Evolutionary conservation across 164 flowering plant genomes (phyloP).

Genomic region (Aristolochia californica): DNA sequence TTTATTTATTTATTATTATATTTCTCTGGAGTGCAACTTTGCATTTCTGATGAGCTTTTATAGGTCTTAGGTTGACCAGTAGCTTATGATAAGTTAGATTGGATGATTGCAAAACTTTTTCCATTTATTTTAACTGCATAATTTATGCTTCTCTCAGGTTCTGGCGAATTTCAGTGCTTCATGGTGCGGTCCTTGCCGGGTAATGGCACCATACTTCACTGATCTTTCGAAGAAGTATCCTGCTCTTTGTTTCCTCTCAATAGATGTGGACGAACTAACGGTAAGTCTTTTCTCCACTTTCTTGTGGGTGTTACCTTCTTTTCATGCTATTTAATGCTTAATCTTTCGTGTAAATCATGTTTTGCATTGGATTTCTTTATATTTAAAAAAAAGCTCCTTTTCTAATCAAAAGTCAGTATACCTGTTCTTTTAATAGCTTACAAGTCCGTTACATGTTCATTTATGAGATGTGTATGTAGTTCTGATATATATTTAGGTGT

Average conservation of each 20-base stretch:
- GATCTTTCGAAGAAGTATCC: constrained; percentile 72
- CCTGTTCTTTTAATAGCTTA: too few relatives aligned
- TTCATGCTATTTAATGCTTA: neutral
- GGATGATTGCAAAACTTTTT: neutral
- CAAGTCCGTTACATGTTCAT: too few relatives aligned
- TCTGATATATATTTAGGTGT: too few relatives aligned
- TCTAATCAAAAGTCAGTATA: neutral
- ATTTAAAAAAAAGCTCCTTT: neutral
- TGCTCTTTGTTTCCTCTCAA: constrained; percentile 49
- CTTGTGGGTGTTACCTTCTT: neutral
- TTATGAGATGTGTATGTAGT: too few relatives aligned
- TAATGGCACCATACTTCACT: constrained; percentile 55
- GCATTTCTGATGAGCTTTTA: neutral
- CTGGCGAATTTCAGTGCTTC: constrained; percentile 88
- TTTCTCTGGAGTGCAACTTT: neutral
- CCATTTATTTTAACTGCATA: neutral
- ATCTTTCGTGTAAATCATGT: neutral
- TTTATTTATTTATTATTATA: neutral
- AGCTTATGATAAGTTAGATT: neutral
- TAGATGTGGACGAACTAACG: constrained; percentile 84
- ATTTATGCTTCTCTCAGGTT: constrained; percentile 36
- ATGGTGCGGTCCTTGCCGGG: constrained; percentile 97
- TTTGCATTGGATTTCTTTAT: neutral
- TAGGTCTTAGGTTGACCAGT: neutral
- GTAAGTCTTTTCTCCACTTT: too few relatives aligned